Percentiles rank a stretch among this genome's conserved stretches.
phyloP scores from a whole-genome alignment of 2,329 filamentous ascomycete species.

The Aureobasidium sp. region DNA sequence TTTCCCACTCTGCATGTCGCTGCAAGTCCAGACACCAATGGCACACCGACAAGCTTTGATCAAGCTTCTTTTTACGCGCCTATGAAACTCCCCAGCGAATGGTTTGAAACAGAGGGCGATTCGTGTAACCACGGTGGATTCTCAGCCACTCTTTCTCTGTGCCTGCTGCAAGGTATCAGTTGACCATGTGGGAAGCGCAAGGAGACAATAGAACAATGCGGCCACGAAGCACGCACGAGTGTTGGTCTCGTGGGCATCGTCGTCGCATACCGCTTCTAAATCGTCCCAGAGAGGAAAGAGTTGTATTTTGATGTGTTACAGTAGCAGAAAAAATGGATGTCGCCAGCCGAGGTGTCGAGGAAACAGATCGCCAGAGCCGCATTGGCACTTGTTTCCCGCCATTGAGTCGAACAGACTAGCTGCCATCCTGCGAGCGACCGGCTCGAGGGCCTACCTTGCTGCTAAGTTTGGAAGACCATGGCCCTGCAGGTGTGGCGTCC shows the following conservation, averaged over 20 bases:
- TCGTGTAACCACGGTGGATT: background rate
- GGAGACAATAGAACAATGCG: background rate
- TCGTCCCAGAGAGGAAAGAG: background rate
- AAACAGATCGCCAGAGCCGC: background rate
- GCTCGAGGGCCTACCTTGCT: background rate
- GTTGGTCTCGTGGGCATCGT: background rate
- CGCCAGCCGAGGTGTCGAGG: background rate
- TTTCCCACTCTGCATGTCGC: background rate
- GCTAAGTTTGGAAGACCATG: background rate
- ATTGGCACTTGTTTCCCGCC: background rate
- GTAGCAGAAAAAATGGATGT: background rate
- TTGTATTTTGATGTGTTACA: background rate
- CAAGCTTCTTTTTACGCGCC: background rate
- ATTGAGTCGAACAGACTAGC: background rate
- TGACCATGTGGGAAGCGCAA: background rate
- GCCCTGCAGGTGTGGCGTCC: conserved; percentile 4
- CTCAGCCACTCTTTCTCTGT: background rate
- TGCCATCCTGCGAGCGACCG: background rate
- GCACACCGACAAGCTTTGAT: conserved; percentile 1
- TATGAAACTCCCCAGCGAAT: background rate
- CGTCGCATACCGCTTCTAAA: background rate
- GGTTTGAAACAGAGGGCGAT: background rate
- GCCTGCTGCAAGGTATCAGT: conserved; percentile 3
- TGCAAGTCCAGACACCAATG: background rate
- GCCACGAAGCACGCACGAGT: background rate